Percentiles rank a stretch among this genome's conserved stretches.
phyloP scores from a whole-genome alignment of 148 eudicot genomes.

The Persicaria maculosa region DNA sequence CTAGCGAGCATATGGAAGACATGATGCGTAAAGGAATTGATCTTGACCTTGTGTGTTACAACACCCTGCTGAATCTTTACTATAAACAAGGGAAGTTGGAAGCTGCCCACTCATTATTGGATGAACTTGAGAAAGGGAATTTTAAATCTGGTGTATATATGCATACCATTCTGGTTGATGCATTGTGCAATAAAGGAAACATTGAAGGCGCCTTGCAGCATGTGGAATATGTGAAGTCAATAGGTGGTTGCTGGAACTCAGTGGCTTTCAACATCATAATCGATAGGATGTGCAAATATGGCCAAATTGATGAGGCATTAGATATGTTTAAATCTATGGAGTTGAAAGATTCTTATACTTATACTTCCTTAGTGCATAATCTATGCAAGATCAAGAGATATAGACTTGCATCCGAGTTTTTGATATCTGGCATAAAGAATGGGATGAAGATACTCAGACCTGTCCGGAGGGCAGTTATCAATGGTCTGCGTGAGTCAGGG shows the following conservation, averaged over 20 bases:
- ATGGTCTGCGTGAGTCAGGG: slow-evolving; percentile 50
- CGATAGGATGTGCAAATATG: slow-evolving; percentile 59
- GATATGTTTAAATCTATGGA: slow-evolving; percentile 56
- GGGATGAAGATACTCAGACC: slow-evolving; percentile 50
- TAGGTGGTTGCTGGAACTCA: slow-evolving; percentile 44
- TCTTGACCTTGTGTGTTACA: slow-evolving; percentile 59
- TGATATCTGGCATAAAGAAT: slow-evolving; percentile 56
- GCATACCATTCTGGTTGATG: slow-evolving; percentile 76
- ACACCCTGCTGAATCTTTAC: slow-evolving; percentile 63
- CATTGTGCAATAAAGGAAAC: slow-evolving; percentile 73
- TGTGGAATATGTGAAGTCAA: slow-evolving; percentile 30
- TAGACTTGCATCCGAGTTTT: slow-evolving; percentile 57
- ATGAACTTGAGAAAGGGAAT: slow-evolving; percentile 51
- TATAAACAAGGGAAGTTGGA: slow-evolving; percentile 63
- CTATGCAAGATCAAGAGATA: slow-evolving; percentile 67
- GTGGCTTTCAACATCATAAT: slow-evolving; percentile 65
- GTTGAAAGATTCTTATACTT: slow-evolving; percentile 72
- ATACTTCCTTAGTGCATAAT: slow-evolving; percentile 73
- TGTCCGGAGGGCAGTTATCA: slow-evolving; percentile 57
- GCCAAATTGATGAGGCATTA: slow-evolving; percentile 51
- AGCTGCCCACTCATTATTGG: slow-evolving; percentile 45
- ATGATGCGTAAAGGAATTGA: slow-evolving; percentile 60
- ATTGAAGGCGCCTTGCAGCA: slow-evolving; percentile 51
- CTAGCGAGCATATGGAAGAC: slow-evolving; percentile 42
- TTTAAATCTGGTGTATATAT: slow-evolving; percentile 60